A percentile compares a stretch with the other conserved stretches of the same genome.
Evolutionary conservation across 2,329 filamentous ascomycete genomes (phyloP).

Genomic region (Aspergillus fructus): DNA sequence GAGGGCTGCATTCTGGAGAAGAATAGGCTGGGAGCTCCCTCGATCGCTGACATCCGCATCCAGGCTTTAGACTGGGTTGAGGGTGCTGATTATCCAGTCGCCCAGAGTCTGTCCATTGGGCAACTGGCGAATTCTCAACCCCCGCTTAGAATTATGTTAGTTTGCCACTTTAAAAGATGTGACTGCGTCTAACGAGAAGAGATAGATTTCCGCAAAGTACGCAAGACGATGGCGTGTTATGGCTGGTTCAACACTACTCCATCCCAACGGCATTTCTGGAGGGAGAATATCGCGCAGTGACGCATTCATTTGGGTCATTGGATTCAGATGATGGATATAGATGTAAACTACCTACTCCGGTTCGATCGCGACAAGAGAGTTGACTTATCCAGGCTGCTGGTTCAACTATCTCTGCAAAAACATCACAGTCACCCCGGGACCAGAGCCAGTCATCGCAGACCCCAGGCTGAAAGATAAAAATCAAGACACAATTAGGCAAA

Average conservation of each 20-base stretch:
- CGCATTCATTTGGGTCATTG: background rate
- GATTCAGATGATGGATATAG: background rate
- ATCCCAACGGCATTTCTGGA: background rate
- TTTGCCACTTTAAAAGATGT: background rate
- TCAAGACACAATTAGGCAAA: background rate
- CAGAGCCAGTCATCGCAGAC: background rate
- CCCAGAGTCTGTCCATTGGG: background rate
- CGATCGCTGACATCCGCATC: background rate
- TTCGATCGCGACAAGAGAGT: too few species aligned
- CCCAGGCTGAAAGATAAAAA: background rate
- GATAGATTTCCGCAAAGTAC: background rate
- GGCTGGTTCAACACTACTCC: background rate
- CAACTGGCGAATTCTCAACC: background rate
- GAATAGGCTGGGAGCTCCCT: background rate
- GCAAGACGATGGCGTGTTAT: background rate
- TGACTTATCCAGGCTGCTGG: background rate
- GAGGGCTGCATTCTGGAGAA: background rate
- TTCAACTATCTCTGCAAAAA: constrained; percentile 1
- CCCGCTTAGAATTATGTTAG: background rate
- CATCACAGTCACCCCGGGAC: background rate
- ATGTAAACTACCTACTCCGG: background rate
- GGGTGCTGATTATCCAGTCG: background rate
- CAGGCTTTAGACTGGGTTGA: background rate
- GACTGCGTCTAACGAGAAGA: background rate
- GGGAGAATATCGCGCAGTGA: background rate